Conservation (phyloP, 208 protist species). For the Acanthamoeba culbertsoni region DNA sequence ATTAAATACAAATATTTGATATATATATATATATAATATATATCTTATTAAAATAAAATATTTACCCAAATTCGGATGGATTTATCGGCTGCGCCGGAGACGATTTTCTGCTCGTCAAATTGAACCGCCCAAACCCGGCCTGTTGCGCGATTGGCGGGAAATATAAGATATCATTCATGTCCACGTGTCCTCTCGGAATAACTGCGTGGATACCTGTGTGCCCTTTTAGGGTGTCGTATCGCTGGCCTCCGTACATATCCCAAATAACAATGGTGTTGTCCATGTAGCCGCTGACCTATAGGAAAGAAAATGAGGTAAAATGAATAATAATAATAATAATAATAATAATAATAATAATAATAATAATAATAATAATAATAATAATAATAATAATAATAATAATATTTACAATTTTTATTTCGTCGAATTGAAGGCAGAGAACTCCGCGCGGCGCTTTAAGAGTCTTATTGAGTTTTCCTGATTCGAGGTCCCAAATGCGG, state of each 20-base stretch:
- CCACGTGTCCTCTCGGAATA: neutral
- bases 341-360: neutral
- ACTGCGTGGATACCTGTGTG: neutral
- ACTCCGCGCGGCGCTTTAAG: slow-evolving; percentile 18
- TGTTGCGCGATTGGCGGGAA: neutral
- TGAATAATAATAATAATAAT: neutral
- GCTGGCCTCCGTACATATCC: neutral
- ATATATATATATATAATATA: too few relatives aligned
- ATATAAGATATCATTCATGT: neutral
- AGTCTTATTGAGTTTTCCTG: neutral
- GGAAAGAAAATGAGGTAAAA: neutral
- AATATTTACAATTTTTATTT: slow-evolving; percentile 21
- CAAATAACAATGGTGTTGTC: slow-evolving; percentile 34
- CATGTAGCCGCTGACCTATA: slow-evolving; percentile 38
- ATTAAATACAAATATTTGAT: too few relatives aligned
- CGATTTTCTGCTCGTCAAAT: slow-evolving; percentile 16
- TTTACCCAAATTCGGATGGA: neutral
- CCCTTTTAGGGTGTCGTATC: neutral
- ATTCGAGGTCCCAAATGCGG: neutral
- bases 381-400: neutral
- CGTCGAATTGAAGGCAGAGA: slow-evolving; percentile 34
- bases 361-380: neutral
- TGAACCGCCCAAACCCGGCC: slow-evolving; percentile 18
- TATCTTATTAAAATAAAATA: too few relatives aligned
- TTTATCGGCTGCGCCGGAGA: slow-evolving; percentile 7